Evolutionary conservation across 2,329 filamentous ascomycete genomes (phyloP).

Genomic region (Penicillium sp.): DNA sequence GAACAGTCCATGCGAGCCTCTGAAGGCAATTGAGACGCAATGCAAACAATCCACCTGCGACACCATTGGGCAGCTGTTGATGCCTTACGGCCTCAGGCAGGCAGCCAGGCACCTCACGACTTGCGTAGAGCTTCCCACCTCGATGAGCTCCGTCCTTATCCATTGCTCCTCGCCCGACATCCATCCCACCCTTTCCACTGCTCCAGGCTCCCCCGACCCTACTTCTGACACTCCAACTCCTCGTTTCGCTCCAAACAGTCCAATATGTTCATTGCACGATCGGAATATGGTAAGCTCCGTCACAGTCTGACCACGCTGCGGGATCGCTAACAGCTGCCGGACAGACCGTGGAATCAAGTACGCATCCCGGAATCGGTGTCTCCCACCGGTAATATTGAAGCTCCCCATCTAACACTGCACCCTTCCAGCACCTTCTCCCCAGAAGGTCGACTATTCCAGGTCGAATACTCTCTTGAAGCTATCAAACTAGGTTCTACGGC

Average conservation of each 20-base stretch:
- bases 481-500: conserved; percentile 99
- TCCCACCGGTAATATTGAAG: conserved; percentile 4
- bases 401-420: conserved; percentile 23
- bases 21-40: background rate
- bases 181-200: conserved; percentile 20
- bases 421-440: conserved; percentile 88
- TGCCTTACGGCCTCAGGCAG: conserved; percentile 24
- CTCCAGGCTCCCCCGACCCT: conserved; percentile 2
- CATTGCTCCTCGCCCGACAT: conserved; percentile 20
- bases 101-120: conserved; percentile 29
- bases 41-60: background rate
- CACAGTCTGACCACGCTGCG: conserved; percentile 23
- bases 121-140: conserved; percentile 36
- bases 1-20: background rate
- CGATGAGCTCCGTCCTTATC: conserved; percentile 30
- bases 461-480: conserved; percentile 99
- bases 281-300: conserved; percentile 85
- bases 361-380: conserved; percentile 35
- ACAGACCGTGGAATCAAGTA: conserved; percentile 80
- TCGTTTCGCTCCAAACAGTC: conserved; percentile 34
- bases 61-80: conserved; percentile 10
- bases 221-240: conserved; percentile 1
- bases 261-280: conserved; percentile 99
- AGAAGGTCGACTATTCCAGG: conserved; percentile 98
- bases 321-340: conserved; percentile 37